Evolutionary conservation across 2,329 filamentous ascomycete genomes (phyloP).

Genomic region (Lachnellula willkommii): DNA sequence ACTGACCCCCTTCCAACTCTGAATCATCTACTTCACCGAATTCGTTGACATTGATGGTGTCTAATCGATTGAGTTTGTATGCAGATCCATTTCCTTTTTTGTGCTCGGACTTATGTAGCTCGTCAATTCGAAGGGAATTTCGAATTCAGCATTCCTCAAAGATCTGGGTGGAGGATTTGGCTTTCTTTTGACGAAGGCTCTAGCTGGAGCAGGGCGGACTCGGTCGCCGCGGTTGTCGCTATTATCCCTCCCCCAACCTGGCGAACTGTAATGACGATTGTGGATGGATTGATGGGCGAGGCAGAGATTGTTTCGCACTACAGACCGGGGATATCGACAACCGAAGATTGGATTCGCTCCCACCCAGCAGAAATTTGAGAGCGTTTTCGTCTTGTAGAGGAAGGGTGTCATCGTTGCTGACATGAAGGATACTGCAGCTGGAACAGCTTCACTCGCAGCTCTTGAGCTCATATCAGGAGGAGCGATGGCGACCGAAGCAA

Average conservation of each 20-base stretch:
- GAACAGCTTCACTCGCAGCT: constrained; percentile 7
- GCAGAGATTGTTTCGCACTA: not conserved
- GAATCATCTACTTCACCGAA: constrained; percentile 8
- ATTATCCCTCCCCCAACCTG: no score
- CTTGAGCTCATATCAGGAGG: constrained; percentile 8
- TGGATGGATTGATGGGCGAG: not conserved
- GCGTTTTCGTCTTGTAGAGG: constrained; percentile 66
- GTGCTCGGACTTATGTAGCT: not conserved
- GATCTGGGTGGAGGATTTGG: not conserved
- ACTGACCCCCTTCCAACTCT: not conserved
- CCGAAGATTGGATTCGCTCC: constrained; percentile 30
- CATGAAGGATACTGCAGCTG: constrained; percentile 7
- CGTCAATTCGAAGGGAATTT: not conserved
- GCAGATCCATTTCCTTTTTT: not conserved
- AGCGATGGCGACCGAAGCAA: not conserved
- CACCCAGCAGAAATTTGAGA: constrained; percentile 28
- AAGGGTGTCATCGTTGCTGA: constrained; percentile 53
- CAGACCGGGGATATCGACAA: not conserved
- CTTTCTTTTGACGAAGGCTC: not conserved
- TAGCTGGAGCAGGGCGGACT: not conserved
- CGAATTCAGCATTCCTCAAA: not conserved
- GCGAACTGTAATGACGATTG: not conserved
- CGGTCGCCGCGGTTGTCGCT: not conserved
- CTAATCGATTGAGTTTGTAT: not conserved
- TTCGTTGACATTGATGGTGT: constrained; percentile 1